These are phyloP conservation scores for Nannizziopsis barbatae DNA, from an alignment of 2,329 filamentous ascomycete genomes.

Conservation along the genomic window DNA sequence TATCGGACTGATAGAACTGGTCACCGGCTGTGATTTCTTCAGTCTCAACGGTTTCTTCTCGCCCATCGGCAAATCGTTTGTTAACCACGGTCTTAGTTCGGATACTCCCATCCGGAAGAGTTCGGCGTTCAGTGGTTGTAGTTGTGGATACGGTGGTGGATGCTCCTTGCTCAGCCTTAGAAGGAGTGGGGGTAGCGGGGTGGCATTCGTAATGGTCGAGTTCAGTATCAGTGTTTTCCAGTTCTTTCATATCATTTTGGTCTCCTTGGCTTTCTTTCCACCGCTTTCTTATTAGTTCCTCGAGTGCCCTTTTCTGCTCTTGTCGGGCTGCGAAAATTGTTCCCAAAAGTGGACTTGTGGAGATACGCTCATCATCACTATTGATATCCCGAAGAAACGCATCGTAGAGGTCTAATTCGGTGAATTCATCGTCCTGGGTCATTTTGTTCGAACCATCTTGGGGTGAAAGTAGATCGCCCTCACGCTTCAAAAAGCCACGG, in stretches of 20 bases:
- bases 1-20: not conserved
- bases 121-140: conserved; percentile 46
- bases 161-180: not conserved
- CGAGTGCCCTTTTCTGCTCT: conserved; percentile 18
- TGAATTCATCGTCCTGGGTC: conserved; percentile 24
- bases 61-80: conserved; percentile 49
- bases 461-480: conserved; percentile 18
- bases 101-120: conserved; percentile 46
- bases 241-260: not conserved
- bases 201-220: conserved; percentile 11
- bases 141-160: conserved; percentile 42
- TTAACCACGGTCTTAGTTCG: conserved; percentile 48
- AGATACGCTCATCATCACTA: conserved; percentile 24
- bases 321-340: conserved; percentile 27
- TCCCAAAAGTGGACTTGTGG: conserved; percentile 28
- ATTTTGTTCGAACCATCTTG: conserved; percentile 26
- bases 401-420: conserved; percentile 46
- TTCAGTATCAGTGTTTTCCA: conserved; percentile 3
- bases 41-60: conserved; percentile 48
- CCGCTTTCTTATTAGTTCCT: conserved; percentile 13
- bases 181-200: not conserved
- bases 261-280: conserved; percentile 15
- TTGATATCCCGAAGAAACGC: conserved; percentile 34
- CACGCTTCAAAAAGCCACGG: not conserved
- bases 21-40: conserved; percentile 9